phyloP scores from a whole-genome alignment of 306 rosid genomes.

The Canavalia ensiformis region DNA sequence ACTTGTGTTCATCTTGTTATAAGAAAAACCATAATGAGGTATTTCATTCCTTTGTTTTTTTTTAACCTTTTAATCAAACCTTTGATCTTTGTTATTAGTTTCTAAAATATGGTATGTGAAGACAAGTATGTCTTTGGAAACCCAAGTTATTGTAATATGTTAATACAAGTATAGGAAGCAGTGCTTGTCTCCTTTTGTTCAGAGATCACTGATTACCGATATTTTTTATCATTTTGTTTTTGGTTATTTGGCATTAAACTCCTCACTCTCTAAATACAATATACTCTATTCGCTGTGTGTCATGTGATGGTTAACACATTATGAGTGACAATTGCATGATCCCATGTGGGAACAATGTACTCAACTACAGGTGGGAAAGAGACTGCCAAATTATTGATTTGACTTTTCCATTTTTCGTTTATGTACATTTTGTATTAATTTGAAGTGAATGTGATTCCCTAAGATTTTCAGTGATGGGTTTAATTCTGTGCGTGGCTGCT shows the following conservation, averaged over 20 bases:
- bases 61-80: background rate
- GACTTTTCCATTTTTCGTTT: slow-evolving; percentile 42
- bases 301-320: slow-evolving; percentile 51
- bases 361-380: slow-evolving; percentile 48
- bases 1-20: slow-evolving; percentile 41
- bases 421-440: background rate
- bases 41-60: slow-evolving; percentile 17
- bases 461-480: slow-evolving; percentile 28
- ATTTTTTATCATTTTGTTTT: slow-evolving; percentile 19
- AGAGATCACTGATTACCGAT: slow-evolving; percentile 35
- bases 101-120: slow-evolving; percentile 46
- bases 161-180: slow-evolving; percentile 51
- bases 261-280: slow-evolving; percentile 33
- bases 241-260: slow-evolving; percentile 20
- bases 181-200: slow-evolving; percentile 47
- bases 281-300: slow-evolving; percentile 53
- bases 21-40: slow-evolving; percentile 41
- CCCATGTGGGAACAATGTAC: slow-evolving; percentile 62
- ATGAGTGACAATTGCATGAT: slow-evolving; percentile 59
- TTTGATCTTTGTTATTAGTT: slow-evolving; percentile 33
- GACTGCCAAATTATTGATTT: slow-evolving; percentile 45
- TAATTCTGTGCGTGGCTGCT: slow-evolving; percentile 25
- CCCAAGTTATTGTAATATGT: slow-evolving; percentile 50
- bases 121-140: slow-evolving; percentile 53
- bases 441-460: slow-evolving; percentile 38